phyloP scores from a whole-genome alignment of 257 asterid genomes.

The Salvia rosmarinus region DNA sequence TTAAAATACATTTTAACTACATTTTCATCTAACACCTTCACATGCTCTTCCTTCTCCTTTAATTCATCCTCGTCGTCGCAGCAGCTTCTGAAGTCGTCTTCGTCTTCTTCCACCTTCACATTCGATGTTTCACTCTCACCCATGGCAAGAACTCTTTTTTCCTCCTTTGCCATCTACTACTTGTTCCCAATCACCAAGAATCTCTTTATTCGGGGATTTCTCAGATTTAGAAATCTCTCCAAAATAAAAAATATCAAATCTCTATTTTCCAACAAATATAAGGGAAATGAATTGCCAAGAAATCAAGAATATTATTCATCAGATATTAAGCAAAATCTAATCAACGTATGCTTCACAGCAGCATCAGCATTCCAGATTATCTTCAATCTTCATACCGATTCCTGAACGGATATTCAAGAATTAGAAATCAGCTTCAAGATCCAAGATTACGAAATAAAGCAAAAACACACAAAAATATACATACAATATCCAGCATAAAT shows the following conservation, averaged over 20 bases:
- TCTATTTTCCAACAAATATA: neutral
- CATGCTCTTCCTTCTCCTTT: slow-evolving; percentile 44
- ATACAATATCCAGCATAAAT: slow-evolving; percentile 20
- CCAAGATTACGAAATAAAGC: slow-evolving; percentile 42
- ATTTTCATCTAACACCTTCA: slow-evolving; percentile 30
- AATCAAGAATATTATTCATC: neutral
- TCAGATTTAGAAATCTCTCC: neutral
- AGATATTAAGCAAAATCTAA: slow-evolving; percentile 28
- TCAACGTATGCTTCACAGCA: slow-evolving; percentile 5
- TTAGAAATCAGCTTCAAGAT: slow-evolving; percentile 49
- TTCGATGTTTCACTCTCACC: slow-evolving; percentile 39
- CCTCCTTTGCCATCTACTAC: slow-evolving; percentile 42
- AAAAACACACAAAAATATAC: slow-evolving; percentile 19
- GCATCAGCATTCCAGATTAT: slow-evolving; percentile 23
- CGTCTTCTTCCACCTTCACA: slow-evolving; percentile 66
- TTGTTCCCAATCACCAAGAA: slow-evolving; percentile 25
- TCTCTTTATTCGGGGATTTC: neutral
- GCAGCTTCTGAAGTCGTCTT: slow-evolving; percentile 94
- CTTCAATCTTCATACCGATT: slow-evolving; percentile 29
- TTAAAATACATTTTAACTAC: slow-evolving; percentile 69
- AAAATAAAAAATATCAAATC: slow-evolving; percentile 25
- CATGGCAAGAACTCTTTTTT: slow-evolving; percentile 31
- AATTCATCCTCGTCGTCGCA: slow-evolving; percentile 71
- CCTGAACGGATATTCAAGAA: slow-evolving; percentile 49
- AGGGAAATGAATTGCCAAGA: neutral